These are phyloP conservation scores for Globisporangium camurandrum DNA, from an alignment of 352 stramenopile genomes.

Conservation along the genomic window DNA sequence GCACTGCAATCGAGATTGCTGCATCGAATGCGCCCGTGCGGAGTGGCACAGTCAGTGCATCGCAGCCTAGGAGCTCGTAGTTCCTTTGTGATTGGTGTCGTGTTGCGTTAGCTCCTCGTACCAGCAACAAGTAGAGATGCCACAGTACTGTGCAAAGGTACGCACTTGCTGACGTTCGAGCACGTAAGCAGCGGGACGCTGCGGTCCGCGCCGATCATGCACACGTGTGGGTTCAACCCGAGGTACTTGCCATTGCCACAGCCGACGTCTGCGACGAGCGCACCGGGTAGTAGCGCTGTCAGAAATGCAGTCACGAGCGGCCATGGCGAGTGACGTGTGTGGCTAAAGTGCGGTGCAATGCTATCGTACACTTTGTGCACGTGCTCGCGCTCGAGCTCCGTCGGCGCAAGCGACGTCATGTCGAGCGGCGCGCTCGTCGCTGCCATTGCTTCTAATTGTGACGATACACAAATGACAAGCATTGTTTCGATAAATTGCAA, in stretches of 20 bases:
- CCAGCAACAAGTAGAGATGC: too few relatives aligned
- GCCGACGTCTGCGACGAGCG: conserved; percentile 68
- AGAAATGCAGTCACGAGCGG: conserved; percentile 69
- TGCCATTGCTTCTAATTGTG: too few relatives aligned
- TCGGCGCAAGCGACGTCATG: too few relatives aligned
- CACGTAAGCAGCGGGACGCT: conserved; percentile 70
- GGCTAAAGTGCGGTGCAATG: conserved; percentile 79
- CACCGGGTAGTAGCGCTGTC: conserved; percentile 22
- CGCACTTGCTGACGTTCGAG: conserved; percentile 28
- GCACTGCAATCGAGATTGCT: conserved; percentile 75
- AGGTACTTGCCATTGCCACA: conserved; percentile 86
- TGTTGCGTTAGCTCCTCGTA: too few relatives aligned
- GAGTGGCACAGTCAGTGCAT: conserved; percentile 60
- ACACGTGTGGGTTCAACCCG: conserved; percentile 43
- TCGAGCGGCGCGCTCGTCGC: too few relatives aligned
- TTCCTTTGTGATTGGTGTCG: conserved; percentile 17
- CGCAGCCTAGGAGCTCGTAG: conserved; percentile 56
- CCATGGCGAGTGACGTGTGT: conserved; percentile 78
- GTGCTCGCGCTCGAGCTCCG: conserved; percentile 65
- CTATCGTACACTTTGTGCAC: conserved; percentile 83
- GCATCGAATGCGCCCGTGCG: conserved; percentile 56
- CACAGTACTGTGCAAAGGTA: too few relatives aligned
- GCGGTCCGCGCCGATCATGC: conserved; percentile 62
- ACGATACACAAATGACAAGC: too few relatives aligned
- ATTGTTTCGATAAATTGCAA: too few relatives aligned